Evolutionary conservation across 1,139 yeast genomes (phyloP), one percentile per base, ranked within the genome.

Genomic region (Geotrichum cucujoidarum): DNA sequence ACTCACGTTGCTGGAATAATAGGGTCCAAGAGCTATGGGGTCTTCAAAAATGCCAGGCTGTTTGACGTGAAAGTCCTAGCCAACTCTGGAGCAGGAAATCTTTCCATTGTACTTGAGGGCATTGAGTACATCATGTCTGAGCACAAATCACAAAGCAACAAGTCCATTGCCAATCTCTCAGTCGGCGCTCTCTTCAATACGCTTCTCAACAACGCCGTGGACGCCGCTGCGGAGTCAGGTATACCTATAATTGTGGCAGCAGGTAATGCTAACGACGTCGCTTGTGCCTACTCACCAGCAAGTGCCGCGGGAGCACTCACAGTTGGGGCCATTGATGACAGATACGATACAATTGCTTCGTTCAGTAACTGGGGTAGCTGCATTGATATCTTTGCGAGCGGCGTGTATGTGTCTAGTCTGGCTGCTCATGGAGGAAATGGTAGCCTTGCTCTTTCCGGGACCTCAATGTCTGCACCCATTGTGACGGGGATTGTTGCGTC

Each of bases 301-400:
- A 79, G 90, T 32, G 80, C 95, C 0, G 64, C 69, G 1, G 68
- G 69, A 40, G 94, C 92, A 0, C 77, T 88, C 1, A 83, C 95
- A 0, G 96, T 89, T 1, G 97, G 96, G 0, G 95, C 97, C 1
- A 80, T 88, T 44, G 94, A 88, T 62, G 95, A 84, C 60, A 64
- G 74, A 32, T 73, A 73, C 21, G 95, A 87, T 57, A 63, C 74
- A 0, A 72, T 88, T 35, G 94, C 97, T 0, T 65, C 76, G 7
- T 90, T 89, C 60, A 80, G 95, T 20, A 89, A 89, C 59, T 89
- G 94, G 90, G 97, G 96, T 0, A 70, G 75, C 22, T 89, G 97
- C 64, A 95, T 90, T 7, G 88, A 87, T 60, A 68, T 89, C 2
- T 84, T 87, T 67, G 90, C 96, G 1, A 78, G 92, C 47, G 97